Conservation (phyloP, 2,329 filamentous ascomycete species). For the Simplicillium aogashimaense region DNA sequence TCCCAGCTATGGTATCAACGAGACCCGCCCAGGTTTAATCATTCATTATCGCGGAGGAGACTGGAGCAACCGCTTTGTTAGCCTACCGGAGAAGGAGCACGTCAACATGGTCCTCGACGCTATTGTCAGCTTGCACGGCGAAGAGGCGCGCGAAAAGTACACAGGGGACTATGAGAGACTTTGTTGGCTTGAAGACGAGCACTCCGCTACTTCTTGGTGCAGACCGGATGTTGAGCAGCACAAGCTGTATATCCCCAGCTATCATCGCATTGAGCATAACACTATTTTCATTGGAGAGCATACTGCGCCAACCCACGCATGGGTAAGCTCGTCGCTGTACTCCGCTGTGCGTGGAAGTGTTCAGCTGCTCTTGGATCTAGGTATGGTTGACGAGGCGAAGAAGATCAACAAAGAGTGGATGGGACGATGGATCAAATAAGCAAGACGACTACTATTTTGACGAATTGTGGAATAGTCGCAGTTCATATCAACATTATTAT, state of each 20-base stretch:
- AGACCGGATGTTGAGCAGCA: conserved; percentile 20
- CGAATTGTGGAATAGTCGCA: too few relatives aligned
- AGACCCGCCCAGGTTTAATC: conserved; percentile 21
- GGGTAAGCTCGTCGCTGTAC: conserved; percentile 18
- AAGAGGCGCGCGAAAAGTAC: conserved; percentile 14
- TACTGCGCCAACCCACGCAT: conserved; percentile 22
- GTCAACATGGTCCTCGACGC: conserved; percentile 18
- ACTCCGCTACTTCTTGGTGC: conserved; percentile 18
- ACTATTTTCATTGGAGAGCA: conserved; percentile 25
- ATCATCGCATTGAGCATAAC: conserved; percentile 20
- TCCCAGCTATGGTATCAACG: conserved; percentile 23
- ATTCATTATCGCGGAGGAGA: conserved; percentile 19
- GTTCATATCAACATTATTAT: too few relatives aligned
- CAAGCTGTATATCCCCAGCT: conserved; percentile 20
- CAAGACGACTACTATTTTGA: too few relatives aligned
- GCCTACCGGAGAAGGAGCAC: conserved; percentile 12
- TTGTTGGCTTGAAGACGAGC: conserved; percentile 20
- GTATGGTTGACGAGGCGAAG: conserved; percentile 14
- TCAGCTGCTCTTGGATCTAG: conserved; percentile 16
- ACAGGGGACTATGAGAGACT: conserved; percentile 21
- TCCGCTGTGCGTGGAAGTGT: conserved; percentile 18
- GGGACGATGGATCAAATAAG: conserved; percentile 12
- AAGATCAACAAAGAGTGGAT: conserved; percentile 13
- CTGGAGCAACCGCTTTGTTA: conserved; percentile 19
- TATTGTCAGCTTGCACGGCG: conserved; percentile 17